phyloP scores from a whole-genome alignment of 768 basidiomycete genomes.

The Phlegmacium glaucopus region DNA sequence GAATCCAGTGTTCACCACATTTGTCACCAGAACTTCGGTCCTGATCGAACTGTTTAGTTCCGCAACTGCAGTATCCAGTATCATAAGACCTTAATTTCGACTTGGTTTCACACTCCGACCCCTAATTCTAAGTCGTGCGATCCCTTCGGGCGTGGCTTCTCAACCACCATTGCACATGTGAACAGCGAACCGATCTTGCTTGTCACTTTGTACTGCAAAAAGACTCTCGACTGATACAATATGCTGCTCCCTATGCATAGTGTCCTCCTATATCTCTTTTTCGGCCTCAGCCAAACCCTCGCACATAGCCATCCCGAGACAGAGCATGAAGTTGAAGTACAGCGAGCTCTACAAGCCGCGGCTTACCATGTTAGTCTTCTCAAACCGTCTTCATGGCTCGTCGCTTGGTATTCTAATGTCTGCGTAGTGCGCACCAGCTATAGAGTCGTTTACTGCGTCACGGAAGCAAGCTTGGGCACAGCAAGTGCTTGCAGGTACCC shows the following conservation, averaged over 20 bases:
- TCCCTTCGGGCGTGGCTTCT: slow-evolving; percentile 20
- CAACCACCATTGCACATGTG: not conserved
- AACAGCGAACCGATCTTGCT: not conserved
- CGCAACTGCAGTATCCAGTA: too few species aligned
- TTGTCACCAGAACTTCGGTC: too few species aligned
- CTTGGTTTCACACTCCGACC: too few species aligned
- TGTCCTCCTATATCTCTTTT: slow-evolving; percentile 16
- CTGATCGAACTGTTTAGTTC: too few species aligned
- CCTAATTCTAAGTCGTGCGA: too few species aligned
- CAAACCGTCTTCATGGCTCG: not conserved
- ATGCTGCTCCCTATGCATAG: slow-evolving; percentile 9
- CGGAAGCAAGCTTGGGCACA: slow-evolving; percentile 46
- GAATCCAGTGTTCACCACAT: too few species aligned
- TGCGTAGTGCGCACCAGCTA: slow-evolving; percentile 47
- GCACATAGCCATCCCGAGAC: slow-evolving; percentile 46
- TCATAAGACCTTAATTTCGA: too few species aligned
- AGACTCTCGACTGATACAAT: slow-evolving; percentile 3
- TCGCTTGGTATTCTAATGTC: not conserved
- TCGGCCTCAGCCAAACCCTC: slow-evolving; percentile 15
- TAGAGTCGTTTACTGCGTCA: slow-evolving; percentile 47
- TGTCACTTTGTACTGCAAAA: not conserved
- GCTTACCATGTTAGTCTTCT: slow-evolving; percentile 43
- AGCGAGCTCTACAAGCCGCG: slow-evolving; percentile 46
- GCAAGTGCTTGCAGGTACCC: slow-evolving; percentile 25
- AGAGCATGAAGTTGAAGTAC: slow-evolving; percentile 42